These are phyloP conservation scores for Populus hybrid DNA, from an alignment of 441 rosid species.

Conservation along the genomic window DNA sequence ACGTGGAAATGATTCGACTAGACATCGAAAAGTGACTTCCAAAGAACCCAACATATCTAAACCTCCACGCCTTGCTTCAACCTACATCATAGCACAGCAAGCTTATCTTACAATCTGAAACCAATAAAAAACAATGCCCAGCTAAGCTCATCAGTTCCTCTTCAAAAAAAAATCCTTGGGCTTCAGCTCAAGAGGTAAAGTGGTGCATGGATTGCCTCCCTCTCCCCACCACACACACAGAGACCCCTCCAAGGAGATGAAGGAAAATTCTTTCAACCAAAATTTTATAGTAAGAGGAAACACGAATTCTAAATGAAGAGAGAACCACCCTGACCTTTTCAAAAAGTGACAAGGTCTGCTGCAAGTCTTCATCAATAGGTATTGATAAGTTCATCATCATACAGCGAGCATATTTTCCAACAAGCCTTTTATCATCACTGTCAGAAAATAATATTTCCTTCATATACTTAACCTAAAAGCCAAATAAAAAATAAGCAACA, in stretches of 20 bases:
- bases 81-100: slow-evolving; percentile 35
- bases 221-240: no score
- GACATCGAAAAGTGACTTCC: slow-evolving; percentile 53
- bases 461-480: slow-evolving; percentile 75
- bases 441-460: slow-evolving; percentile 78
- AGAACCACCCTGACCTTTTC: slow-evolving; percentile 59
- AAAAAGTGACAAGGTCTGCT: slow-evolving; percentile 76
- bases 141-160: background rate
- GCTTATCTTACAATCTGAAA: slow-evolving; percentile 6
- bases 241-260: background rate
- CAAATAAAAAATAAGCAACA: slow-evolving; percentile 50
- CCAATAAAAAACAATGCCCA: background rate
- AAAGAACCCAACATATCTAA: slow-evolving; percentile 56
- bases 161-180: background rate
- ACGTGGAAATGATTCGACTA: slow-evolving; percentile 83
- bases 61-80: slow-evolving; percentile 96
- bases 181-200: background rate
- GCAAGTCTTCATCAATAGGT: slow-evolving; percentile 78
- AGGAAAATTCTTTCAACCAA: background rate
- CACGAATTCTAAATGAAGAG: background rate
- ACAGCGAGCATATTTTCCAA: slow-evolving; percentile 60
- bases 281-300: background rate
- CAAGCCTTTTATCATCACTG: slow-evolving; percentile 42
- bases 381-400: slow-evolving; percentile 80
- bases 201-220: background rate